phyloP scores from a whole-genome alignment of 306 rosid genomes.

The Quercus agrifolia region DNA sequence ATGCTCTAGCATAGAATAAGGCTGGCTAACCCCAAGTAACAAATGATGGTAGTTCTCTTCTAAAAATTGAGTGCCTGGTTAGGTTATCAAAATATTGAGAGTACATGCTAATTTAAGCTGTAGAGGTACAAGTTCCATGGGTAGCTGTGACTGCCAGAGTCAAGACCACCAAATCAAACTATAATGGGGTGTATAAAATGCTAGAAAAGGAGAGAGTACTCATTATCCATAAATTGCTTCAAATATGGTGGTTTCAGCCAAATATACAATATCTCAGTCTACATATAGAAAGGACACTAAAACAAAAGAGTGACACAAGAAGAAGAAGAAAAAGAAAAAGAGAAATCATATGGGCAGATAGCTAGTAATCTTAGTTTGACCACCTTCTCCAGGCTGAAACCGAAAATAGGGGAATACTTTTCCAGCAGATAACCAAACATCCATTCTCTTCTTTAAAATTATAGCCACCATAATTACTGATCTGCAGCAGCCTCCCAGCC shows the following conservation, averaged over 20 bases:
- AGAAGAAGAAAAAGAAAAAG: background rate
- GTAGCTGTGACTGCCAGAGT: background rate
- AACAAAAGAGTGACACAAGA: background rate
- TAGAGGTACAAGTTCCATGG: background rate
- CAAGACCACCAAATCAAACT: too few species aligned
- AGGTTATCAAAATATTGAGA: background rate
- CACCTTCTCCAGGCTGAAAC: conserved; percentile 72
- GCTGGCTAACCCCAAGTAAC: too few species aligned
- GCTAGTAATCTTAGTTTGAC: conserved; percentile 21
- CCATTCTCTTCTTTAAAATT: conserved; percentile 49
- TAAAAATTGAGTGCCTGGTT: too few species aligned
- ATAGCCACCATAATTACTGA: conserved; percentile 43
- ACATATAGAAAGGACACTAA: background rate
- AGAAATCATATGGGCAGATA: conserved; percentile 6
- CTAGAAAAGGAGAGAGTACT: too few species aligned
- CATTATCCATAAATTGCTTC: background rate
- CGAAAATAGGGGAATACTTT: conserved; percentile 57
- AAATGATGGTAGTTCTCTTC: too few species aligned
- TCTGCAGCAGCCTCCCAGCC: conserved; percentile 49
- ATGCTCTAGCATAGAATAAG: too few species aligned
- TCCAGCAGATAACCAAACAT: conserved; percentile 61
- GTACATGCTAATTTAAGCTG: background rate
- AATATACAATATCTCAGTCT: background rate
- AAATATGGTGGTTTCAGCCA: background rate
- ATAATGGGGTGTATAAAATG: too few species aligned